phyloP scores from a whole-genome alignment of 23 red algal genomes.

The Gracilaria domingensis region DNA sequence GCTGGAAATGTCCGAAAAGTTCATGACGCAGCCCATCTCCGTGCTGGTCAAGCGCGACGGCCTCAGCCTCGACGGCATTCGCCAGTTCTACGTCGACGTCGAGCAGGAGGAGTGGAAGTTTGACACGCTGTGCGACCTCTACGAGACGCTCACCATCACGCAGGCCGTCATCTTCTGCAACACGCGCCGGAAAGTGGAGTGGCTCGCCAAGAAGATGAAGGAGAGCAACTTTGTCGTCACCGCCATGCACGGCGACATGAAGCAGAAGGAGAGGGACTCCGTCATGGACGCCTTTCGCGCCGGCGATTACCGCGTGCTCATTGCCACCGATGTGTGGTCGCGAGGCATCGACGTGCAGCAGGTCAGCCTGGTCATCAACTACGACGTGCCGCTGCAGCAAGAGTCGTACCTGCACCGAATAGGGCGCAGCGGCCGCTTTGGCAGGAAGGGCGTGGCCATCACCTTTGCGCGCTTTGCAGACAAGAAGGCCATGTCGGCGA shows the following conservation, averaged over 20 bases:
- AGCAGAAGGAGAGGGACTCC: constrained; percentile 72
- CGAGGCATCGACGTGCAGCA: constrained; percentile 93
- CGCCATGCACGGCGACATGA: constrained; percentile 85
- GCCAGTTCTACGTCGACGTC: constrained; percentile 92
- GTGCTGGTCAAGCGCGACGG: constrained; percentile 90
- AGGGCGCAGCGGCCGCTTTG: constrained; percentile 90
- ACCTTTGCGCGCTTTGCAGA: constrained; percentile 76
- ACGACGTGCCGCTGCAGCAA: constrained; percentile 78
- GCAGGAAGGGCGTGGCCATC: constrained; percentile 89
- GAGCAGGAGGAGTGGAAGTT: constrained; percentile 97
- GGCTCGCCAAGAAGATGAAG: constrained; percentile 82
- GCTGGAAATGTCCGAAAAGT: constrained; percentile 77
- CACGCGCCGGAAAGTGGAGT: constrained; percentile 85
- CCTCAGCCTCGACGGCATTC: constrained; percentile 85
- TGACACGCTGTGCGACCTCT: constrained; percentile 94
- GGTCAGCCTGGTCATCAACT: constrained; percentile 91
- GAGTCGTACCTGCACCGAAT: constrained; percentile 95
- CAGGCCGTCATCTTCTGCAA: constrained; percentile 94
- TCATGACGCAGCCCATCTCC: constrained; percentile 87
- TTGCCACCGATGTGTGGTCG: constrained; percentile 91
- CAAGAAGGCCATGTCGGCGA: constrained; percentile 48
- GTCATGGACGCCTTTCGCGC: constrained; percentile 81
- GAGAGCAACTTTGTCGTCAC: constrained; percentile 79
- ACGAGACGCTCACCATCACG: constrained; percentile 89
- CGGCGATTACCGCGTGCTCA: constrained; percentile 81